These are phyloP conservation scores for Amaranthus cruentus DNA, from an alignment of 148 eudicot genomes.

Conservation along the genomic window DNA sequence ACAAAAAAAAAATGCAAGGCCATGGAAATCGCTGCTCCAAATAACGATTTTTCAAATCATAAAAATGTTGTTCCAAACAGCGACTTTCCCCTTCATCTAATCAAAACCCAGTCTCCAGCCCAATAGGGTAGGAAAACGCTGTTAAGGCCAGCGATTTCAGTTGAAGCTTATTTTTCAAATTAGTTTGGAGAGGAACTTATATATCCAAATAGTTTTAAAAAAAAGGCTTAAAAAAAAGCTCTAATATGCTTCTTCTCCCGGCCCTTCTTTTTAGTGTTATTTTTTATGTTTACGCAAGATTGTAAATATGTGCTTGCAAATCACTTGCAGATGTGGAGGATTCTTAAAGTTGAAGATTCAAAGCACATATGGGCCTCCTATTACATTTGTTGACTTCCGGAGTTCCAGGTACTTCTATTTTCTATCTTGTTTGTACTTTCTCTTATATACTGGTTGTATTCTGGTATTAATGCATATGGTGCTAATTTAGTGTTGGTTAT, in stretches of 20 bases:
- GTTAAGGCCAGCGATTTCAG: too few relatives aligned
- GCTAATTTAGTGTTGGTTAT: background rate
- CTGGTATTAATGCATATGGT: background rate
- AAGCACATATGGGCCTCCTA: conserved; percentile 73
- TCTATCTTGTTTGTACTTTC: background rate
- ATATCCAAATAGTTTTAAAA: too few relatives aligned
- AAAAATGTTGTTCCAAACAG: too few relatives aligned
- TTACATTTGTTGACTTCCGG: conserved; percentile 92
- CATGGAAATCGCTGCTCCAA: too few relatives aligned
- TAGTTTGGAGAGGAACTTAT: too few relatives aligned
- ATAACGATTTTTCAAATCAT: too few relatives aligned
- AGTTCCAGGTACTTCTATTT: conserved; percentile 22
- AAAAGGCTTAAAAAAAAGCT: too few relatives aligned
- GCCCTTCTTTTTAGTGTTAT: background rate
- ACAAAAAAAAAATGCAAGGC: too few relatives aligned
- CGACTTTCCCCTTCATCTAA: too few relatives aligned
- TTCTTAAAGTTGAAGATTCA: conserved; percentile 85
- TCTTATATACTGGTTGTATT: background rate
- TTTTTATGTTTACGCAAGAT: conserved; percentile 8
- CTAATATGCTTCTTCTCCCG: background rate
- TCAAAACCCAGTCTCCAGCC: too few relatives aligned
- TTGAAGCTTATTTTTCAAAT: too few relatives aligned
- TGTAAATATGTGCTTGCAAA: conserved; percentile 8
- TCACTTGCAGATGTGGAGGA: conserved; percentile 64
- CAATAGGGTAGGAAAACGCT: too few relatives aligned